A percentile compares a stretch with the other conserved stretches of the same genome.
Evolutionary conservation across 805 yeast species (phyloP).

Genomic region (Wickerhamiella spandovensis): DNA sequence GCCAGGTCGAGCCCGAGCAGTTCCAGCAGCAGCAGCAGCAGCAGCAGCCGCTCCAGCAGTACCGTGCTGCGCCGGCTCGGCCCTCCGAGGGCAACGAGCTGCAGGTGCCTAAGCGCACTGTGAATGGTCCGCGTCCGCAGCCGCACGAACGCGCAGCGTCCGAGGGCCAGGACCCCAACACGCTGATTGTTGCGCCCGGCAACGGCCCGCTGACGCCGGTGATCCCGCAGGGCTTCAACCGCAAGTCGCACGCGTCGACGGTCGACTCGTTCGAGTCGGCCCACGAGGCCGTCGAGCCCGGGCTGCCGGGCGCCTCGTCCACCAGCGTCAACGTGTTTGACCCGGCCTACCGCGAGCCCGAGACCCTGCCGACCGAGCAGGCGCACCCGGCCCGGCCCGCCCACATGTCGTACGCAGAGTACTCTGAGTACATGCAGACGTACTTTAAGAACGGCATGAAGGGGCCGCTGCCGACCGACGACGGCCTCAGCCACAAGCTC

Average conservation of each 20-base stretch:
- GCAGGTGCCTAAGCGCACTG: background rate
- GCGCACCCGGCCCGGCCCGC: constrained; percentile 2
- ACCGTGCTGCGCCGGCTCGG: background rate
- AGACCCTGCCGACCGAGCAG: background rate
- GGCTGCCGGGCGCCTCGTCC: background rate
- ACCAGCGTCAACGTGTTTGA: constrained; percentile 14
- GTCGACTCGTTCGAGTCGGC: constrained; percentile 20
- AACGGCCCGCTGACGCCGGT: constrained; percentile 16
- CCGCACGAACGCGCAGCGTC: constrained; percentile 23
- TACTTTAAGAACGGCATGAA: constrained; percentile 9
- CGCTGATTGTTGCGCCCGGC: constrained; percentile 16
- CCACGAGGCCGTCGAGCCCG: constrained; percentile 14
- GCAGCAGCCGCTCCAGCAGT: background rate
- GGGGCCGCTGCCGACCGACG: background rate
- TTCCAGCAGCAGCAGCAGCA: background rate
- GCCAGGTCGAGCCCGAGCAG: background rate
- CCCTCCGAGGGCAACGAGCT: background rate
- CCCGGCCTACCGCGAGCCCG: constrained; percentile 10
- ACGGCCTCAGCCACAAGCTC: background rate
- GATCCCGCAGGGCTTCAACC: constrained; percentile 11
- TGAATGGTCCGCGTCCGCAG: constrained; percentile 2
- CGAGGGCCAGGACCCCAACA: constrained; percentile 25
- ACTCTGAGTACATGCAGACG: constrained; percentile 19
- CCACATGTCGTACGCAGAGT: constrained; percentile 19
- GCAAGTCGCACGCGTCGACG: constrained; percentile 10